Conservation (phyloP, 208 protist genomes). For the Leishmania martiniquensis region DNA sequence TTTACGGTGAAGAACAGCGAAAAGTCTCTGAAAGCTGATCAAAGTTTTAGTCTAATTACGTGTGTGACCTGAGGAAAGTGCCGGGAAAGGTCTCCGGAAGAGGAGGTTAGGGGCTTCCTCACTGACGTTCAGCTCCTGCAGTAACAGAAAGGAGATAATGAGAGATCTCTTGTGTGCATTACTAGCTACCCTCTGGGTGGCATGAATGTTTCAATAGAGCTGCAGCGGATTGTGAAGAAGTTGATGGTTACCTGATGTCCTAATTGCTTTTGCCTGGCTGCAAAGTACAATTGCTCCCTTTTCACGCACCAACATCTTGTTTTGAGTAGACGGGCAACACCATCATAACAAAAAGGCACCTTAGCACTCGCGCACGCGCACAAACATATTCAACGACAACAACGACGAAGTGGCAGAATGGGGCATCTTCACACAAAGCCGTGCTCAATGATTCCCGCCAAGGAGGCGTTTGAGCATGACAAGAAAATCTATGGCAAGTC, state of each 20-base stretch:
- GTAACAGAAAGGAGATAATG: too few relatives aligned
- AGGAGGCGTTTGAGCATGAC: constrained; percentile 56
- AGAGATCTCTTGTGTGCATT: neutral
- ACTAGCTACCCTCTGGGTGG: too few relatives aligned
- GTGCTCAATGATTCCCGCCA: constrained; percentile 43
- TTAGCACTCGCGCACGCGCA: neutral
- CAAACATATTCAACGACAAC: neutral
- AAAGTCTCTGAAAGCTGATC: too few relatives aligned
- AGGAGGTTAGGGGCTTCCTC: too few relatives aligned
- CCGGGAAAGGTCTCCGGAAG: too few relatives aligned
- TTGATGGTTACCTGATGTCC: neutral
- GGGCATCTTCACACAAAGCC: constrained; percentile 41
- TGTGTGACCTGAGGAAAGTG: too few relatives aligned
- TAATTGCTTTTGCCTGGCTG: neutral
- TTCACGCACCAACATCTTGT: too few relatives aligned
- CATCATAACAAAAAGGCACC: neutral
- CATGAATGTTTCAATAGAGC: too few relatives aligned
- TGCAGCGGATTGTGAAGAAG: neutral
- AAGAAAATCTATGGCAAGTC: constrained; percentile 38
- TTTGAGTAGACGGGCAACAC: neutral
- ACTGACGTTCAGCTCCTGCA: too few relatives aligned
- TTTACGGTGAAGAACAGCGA: neutral
- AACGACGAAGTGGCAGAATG: constrained; percentile 14
- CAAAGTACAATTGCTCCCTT: neutral
- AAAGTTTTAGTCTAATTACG: too few relatives aligned